These are phyloP conservation scores for Dothistroma pini DNA, from an alignment of 2,329 filamentous ascomycete genomes.

Conservation along the genomic window DNA sequence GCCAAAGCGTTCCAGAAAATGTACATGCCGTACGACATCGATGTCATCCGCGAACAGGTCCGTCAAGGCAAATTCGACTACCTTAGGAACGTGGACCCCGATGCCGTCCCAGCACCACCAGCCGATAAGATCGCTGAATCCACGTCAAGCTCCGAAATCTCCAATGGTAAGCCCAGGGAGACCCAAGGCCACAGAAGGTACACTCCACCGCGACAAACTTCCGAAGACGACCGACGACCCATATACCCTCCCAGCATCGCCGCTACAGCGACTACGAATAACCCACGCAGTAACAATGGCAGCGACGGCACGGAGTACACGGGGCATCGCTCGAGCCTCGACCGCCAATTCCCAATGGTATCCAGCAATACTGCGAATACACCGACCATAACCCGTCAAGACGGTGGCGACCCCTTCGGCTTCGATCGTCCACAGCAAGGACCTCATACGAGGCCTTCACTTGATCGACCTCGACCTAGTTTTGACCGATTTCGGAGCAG, in stretches of 20 bases:
- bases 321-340: constrained; percentile 38
- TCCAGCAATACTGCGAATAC: constrained; percentile 21
- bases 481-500: constrained; percentile 82
- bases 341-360: constrained; percentile 38
- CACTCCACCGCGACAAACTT: constrained; percentile 40
- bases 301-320: constrained; percentile 95
- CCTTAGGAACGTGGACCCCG: constrained; percentile 55
- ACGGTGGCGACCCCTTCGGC: constrained; percentile 10
- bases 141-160: constrained; percentile 56
- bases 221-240: constrained; percentile 83
- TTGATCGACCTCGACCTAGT: constrained; percentile 72
- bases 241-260: constrained; percentile 92
- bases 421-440: constrained; percentile 30
- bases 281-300: constrained; percentile 78
- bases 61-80: constrained; percentile 77
- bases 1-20: constrained; percentile 90
- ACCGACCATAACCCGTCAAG: constrained; percentile 24
- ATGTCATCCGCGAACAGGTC: constrained; percentile 93
- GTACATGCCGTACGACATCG: constrained; percentile 85
- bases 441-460: constrained; percentile 51
- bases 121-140: constrained; percentile 47
- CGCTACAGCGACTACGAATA: constrained; percentile 71
- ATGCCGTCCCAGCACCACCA: constrained; percentile 38
- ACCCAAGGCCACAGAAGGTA: constrained; percentile 3
- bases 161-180: constrained; percentile 34